Evolutionary conservation across 2,329 filamentous ascomycete species (phyloP).

Genomic region (Sporothrix brasiliensis): DNA sequence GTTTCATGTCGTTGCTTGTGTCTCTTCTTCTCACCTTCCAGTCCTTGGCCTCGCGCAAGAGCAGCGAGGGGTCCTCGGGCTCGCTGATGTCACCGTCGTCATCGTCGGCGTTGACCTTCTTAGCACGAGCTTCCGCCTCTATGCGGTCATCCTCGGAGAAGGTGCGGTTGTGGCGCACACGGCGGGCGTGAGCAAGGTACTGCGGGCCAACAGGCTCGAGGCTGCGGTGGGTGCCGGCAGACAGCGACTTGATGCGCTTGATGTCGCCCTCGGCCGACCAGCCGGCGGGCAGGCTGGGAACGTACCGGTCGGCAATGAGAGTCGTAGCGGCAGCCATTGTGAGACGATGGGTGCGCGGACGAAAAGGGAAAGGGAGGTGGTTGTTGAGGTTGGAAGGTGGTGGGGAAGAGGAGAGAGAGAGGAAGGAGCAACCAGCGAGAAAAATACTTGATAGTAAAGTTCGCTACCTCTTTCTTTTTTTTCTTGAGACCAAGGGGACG

Average conservation of each 20-base stretch:
- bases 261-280: conserved; percentile 93
- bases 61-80: conserved; percentile 87
- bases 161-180: conserved; percentile 93
- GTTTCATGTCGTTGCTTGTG: background rate
- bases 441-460: conserved; percentile 7
- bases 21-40: conserved; percentile 77
- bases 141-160: conserved; percentile 99
- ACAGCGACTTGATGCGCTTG: conserved; percentile 78
- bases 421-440: conserved; percentile 1
- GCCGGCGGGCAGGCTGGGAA: conserved; percentile 75
- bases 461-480: conserved; percentile 14
- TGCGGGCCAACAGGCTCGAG: conserved; percentile 96
- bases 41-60: conserved; percentile 93
- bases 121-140: conserved; percentile 90
- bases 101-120: conserved; percentile 91
- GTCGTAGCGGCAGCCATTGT: conserved; percentile 65
- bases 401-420: conserved; percentile 6
- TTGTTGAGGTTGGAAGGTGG: background rate
- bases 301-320: conserved; percentile 64
- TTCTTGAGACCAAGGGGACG: conserved; percentile 5
- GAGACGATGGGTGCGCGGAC: conserved; percentile 21
- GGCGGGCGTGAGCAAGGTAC: conserved; percentile 95
- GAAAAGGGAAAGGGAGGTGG: conserved; percentile 30
- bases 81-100: conserved; percentile 89
- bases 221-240: conserved; percentile 76